phyloP scores from a whole-genome alignment of 768 basidiomycete genomes.

The Exidia glandulosa region DNA sequence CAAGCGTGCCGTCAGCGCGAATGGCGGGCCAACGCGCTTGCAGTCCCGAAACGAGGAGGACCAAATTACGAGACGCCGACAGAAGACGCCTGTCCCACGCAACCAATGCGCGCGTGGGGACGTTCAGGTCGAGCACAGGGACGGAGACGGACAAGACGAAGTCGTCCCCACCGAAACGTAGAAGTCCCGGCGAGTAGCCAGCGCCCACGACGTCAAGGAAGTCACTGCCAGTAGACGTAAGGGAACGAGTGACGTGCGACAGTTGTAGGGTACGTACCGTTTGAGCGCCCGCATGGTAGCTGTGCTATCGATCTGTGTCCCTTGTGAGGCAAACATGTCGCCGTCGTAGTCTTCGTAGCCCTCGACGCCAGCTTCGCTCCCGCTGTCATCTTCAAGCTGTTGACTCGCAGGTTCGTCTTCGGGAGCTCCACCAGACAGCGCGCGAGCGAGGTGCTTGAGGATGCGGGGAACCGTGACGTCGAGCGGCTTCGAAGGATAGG shows the following conservation, averaged over 20 bases:
- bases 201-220: conserved; percentile 49
- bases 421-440: neutral
- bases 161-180: conserved; percentile 38
- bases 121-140: conserved; percentile 41
- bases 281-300: conserved; percentile 10
- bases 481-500: conserved; percentile 31
- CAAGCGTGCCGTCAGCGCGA: conserved; percentile 30
- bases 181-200: conserved; percentile 49
- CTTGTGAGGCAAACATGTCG: conserved; percentile 25
- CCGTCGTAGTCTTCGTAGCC: conserved; percentile 27
- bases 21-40: conserved; percentile 44
- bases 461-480: conserved; percentile 35
- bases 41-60: conserved; percentile 52
- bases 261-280: conserved; percentile 8
- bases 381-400: conserved; percentile 7
- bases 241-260: neutral
- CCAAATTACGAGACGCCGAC: conserved; percentile 43
- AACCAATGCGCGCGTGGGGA: conserved; percentile 55
- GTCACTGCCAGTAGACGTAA: conserved; percentile 27
- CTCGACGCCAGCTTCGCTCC: conserved; percentile 23
- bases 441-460: conserved; percentile 23
- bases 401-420: conserved; percentile 9
- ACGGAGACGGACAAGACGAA: conserved; percentile 46
- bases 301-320: conserved; percentile 17
- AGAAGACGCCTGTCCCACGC: conserved; percentile 65